A percentile compares a stretch with the other conserved stretches of the same genome.
These are phyloP conservation scores for Calonectria pteridis DNA, from an alignment of 2,329 filamentous ascomycete species.

Conservation along the genomic window DNA sequence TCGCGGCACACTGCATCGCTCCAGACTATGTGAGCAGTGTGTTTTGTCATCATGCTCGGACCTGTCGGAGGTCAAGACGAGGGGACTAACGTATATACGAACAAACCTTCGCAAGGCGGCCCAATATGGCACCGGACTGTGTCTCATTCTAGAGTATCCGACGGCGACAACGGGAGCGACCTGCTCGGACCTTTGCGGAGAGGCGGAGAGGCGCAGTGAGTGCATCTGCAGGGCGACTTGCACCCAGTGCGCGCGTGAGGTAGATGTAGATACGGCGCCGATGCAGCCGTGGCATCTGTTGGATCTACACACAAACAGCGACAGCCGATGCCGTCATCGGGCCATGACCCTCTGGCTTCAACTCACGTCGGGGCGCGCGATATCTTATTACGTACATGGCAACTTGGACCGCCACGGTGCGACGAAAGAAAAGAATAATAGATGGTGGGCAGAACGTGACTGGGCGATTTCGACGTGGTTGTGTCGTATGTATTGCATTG, in stretches of 20 bases:
- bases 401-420: neutral
- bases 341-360: neutral
- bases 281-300: neutral
- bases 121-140: neutral
- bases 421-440: neutral
- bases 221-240: neutral
- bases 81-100: neutral
- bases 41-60: neutral
- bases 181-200: neutral
- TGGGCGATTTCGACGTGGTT: neutral
- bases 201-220: too few species aligned
- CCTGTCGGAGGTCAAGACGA: neutral
- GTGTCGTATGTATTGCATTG: conserved; percentile 8
- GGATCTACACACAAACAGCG: neutral
- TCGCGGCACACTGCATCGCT: neutral
- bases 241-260: neutral
- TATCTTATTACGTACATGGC: conserved; percentile 1
- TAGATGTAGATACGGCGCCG: neutral
- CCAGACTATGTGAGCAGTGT: neutral
- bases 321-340: neutral
- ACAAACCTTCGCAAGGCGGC: neutral
- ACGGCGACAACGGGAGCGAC: neutral
- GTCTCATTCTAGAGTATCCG: neutral
- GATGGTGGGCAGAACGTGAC: neutral
- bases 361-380: neutral